Conservation (phyloP, 768 basidiomycete genomes). For the Trametes cingulata region DNA sequence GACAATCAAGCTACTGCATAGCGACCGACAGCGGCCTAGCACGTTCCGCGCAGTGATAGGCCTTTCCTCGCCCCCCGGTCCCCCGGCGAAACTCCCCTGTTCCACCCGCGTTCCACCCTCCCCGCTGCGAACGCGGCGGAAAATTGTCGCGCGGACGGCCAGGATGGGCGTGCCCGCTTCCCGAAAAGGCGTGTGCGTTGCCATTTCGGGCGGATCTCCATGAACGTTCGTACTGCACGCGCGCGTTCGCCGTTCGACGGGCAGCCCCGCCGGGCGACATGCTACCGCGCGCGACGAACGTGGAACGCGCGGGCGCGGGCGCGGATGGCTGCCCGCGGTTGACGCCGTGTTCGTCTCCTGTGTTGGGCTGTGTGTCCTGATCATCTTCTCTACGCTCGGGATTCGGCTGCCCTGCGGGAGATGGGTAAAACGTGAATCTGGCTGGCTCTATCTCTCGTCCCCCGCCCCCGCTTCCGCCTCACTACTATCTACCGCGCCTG, state of each 20-base stretch:
- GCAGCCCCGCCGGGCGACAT: slow-evolving; percentile 1
- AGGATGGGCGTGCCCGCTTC: background rate
- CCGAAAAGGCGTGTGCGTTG: slow-evolving; percentile 8
- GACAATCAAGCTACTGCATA: background rate
- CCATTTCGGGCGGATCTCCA: slow-evolving; percentile 16
- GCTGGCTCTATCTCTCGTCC: background rate
- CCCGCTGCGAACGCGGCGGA: background rate
- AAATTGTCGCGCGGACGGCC: background rate
- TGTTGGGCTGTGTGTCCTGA: slow-evolving; percentile 4
- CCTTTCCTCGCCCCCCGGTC: background rate
- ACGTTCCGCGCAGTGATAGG: slow-evolving; percentile 19
- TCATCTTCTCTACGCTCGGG: background rate
- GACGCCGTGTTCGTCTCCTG: background rate
- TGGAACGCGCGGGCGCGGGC: slow-evolving; percentile 15
- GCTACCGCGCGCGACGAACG: slow-evolving; percentile 1
- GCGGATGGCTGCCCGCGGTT: background rate
- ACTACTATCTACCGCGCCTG: background rate
- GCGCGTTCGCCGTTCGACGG: background rate
- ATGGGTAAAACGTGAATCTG: background rate
- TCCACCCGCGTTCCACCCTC: background rate
- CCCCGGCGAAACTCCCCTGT: background rate
- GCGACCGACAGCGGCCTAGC: background rate
- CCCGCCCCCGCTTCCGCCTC: background rate
- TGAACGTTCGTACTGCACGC: slow-evolving; percentile 23
- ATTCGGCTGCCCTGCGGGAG: too few relatives aligned